Evolutionary conservation across 1,139 yeast genomes (phyloP), one percentile per base, ranked within the genome.

Genomic region (Suhomyces wounanorum): DNA sequence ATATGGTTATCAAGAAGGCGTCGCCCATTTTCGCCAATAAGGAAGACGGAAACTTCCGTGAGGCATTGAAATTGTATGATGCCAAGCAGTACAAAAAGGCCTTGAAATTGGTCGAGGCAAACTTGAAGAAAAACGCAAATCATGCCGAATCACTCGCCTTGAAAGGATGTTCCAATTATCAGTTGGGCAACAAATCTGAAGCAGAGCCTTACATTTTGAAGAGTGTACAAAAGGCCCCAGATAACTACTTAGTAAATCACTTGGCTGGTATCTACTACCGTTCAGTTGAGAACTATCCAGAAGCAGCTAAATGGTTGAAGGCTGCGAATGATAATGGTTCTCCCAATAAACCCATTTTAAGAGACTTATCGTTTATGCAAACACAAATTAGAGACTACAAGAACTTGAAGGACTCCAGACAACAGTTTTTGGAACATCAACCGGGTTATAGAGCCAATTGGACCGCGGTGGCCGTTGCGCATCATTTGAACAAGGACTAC

Each of bases 381-480:
- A 75, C 88, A 35, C 98, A 94, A 61, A 76, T 78, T 54, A 83
- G 97, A 55, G 94, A 89, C 63, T 90, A 75, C 65, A 82, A 80
- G 59, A 78, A 79, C 36, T 78, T 89, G 57, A 77, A 80, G 8
- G 79, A 72, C 16, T 79, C 94, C 2, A 81, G 98, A 61, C 83
- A 82, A 55, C 78, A 78, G 44, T 84, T 84, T 62, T 77, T 95
- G 67, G 89, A 87, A 59, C 80, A 81, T 40, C 88, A 83, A 59
- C 87, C 96, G 11, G 96, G 96, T 0, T 87, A 83, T 64, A 81
- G 97, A 57, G 94, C 95, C 58, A 87, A 90, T 63, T 95, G 98
- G 97, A 88, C 96, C 2, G 87, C 88, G 0, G 76, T 89, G 50
- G 97, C 97, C 0, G 78, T 89, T 39, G 96, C 97, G 0, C 90